Base-by-base conservation (phyloP, 129 eudicot species). In the Chrysanthemum lavandulifolium region DNA sequence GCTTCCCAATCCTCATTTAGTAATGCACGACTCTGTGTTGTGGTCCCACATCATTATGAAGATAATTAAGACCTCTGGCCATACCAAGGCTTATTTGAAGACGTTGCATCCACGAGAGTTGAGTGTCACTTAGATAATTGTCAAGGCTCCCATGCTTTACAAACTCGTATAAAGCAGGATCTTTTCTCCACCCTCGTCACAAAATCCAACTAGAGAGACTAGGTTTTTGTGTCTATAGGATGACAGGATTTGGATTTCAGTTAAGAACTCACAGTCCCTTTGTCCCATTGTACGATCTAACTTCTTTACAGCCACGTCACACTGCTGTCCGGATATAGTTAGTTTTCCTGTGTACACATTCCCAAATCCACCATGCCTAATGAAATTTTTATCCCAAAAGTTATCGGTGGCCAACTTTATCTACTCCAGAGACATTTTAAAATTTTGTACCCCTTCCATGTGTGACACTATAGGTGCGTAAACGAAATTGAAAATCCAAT, bases 131-230 rank as follows among this genome's bases (percentile, higher is more conserved):
- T 63, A 63, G 1, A 13, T 63, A 33, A 13, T 1, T 33, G 51
- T 63, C 68, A 14, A 63, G 68, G 68, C 68, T 63, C 15, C 68
- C 68, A n/a, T 63, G 51, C 40, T 63, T 63, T 33, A 48, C 68
- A 2, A 29, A 33, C 49, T 63, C 51, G 1, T 40, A 40, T 6
- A 40, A 10, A 40, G n/a, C n/a, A 40, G 47, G 47, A 40, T 6
- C 47, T 6, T 40, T 40, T 40, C 47, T 6, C 47, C 47, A 40
- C 47, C 47, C 10, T 40, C 47, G 47, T 40, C 47, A 40, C 47
- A 40, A 40, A 40, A 40, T 40, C 47, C 47, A 40, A 40, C 10
- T 40, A 40, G 47, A 40, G 47, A 40, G 10, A 29, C 68, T 0
- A 56, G 61, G 21, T 56, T 56, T 16, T 56, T 56, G 61, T 56